Percentiles rank a stretch among this genome's conserved stretches.
phyloP scores from a whole-genome alignment of 495 filamentous ascomycete species.

The Pseudomonodictys pantanalensis region DNA sequence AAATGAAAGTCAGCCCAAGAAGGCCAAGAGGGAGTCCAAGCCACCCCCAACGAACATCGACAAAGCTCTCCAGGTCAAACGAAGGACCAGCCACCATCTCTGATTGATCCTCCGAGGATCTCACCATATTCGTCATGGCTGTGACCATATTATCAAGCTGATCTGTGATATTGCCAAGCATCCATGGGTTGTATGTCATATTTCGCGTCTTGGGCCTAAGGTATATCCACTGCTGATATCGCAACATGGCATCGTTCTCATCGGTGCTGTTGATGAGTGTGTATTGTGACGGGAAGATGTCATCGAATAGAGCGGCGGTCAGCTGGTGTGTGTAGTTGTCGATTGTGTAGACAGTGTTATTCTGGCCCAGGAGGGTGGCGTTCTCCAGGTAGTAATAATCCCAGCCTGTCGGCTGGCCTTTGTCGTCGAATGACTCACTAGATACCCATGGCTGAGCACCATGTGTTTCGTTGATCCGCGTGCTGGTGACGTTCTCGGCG shows the following conservation, averaged over 20 bases:
- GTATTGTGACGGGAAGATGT: conserved; percentile 11
- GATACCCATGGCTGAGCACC: conserved; percentile 9
- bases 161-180: conserved; percentile 9
- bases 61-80: conserved; percentile 11
- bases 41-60: conserved; percentile 26
- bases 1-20: conserved; percentile 18
- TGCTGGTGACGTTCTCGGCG: conserved; percentile 4
- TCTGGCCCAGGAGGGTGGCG: not conserved
- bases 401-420: not conserved
- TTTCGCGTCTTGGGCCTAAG: not conserved
- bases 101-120: not conserved
- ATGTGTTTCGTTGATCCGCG: conserved; percentile 11
- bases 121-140: conserved; percentile 25
- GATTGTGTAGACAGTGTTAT: not conserved
- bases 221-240: not conserved
- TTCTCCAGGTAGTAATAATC: conserved; percentile 7
- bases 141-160: conserved; percentile 17
- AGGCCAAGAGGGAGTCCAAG: conserved; percentile 20
- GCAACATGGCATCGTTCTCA: not conserved
- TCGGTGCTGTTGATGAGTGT: conserved; percentile 2
- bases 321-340: not conserved
- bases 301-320: conserved; percentile 9
- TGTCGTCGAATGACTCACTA: not conserved
- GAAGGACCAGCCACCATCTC: conserved; percentile 9
- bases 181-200: conserved; percentile 19